Percentiles rank a stretch among this genome's conserved stretches.
phyloP scores from a whole-genome alignment of 2,329 filamentous ascomycete genomes.

The Colletotrichum musicola region DNA sequence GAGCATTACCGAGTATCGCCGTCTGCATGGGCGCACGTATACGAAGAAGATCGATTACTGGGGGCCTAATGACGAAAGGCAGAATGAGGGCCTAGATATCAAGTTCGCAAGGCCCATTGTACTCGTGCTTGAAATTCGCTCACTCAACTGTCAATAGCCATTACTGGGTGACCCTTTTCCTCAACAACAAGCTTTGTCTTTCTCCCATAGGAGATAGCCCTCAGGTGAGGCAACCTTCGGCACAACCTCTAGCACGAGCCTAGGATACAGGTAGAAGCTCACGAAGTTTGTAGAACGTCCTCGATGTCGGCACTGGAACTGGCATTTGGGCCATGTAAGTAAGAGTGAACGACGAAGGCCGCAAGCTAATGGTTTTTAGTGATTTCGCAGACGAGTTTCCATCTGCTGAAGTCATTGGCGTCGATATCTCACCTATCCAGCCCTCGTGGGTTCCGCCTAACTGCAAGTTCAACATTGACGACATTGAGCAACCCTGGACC shows the following conservation, averaged over 20 bases:
- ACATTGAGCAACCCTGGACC: slow-evolving; percentile 66
- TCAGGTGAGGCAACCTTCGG: slow-evolving; percentile 11
- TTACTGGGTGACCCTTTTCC: slow-evolving; percentile 43
- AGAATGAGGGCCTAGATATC: slow-evolving; percentile 45
- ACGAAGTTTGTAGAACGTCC: slow-evolving; percentile 9
- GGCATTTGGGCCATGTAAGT: slow-evolving; percentile 61
- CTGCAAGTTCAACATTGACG: slow-evolving; percentile 74
- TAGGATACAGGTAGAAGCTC: background rate
- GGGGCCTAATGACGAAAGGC: slow-evolving; percentile 46
- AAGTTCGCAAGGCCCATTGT: background rate
- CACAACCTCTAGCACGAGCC: background rate
- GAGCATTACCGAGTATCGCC: background rate
- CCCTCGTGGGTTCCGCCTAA: slow-evolving; percentile 69
- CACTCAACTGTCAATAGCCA: slow-evolving; percentile 28
- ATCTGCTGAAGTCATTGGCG: slow-evolving; percentile 59
- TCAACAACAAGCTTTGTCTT: slow-evolving; percentile 46
- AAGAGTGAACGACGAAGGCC: background rate
- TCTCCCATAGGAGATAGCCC: slow-evolving; percentile 50
- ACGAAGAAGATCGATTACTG: slow-evolving; percentile 42
- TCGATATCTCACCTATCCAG: slow-evolving; percentile 70
- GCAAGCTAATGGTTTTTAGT: slow-evolving; percentile 50
- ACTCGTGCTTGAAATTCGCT: background rate
- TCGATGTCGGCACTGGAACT: slow-evolving; percentile 66
- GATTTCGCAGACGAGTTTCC: slow-evolving; percentile 61
- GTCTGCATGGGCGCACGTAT: background rate